Evolutionary conservation across 257 asterid species (phyloP), one percentile per base, ranked within the genome.

Genomic region (Ophiorrhiza pumila): DNA sequence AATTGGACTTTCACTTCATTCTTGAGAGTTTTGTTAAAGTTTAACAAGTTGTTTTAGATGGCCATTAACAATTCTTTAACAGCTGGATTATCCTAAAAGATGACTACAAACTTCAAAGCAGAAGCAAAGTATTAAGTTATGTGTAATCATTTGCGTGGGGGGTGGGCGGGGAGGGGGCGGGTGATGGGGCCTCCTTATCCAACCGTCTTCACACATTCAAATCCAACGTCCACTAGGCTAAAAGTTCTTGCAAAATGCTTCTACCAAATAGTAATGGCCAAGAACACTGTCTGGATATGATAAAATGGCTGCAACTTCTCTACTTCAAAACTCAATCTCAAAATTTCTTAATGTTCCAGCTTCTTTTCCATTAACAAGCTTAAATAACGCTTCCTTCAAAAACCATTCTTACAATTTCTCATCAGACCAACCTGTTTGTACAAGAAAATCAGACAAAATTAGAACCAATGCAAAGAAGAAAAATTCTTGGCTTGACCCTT

Each of bases 401-500:
- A 69, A 34, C 82, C 49, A 46, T 45, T 76, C 9, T 15, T 14
- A 23, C 17, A 50, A 8, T 53, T 53, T 53, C 60, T 53, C 78
- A 17, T 45, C 74, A 5, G 75, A 69, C 27, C 81, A 39, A 46
- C 8, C 41, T 5, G 25, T 74, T 37, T 22, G 69, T 25, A 0
- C 83, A 65, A 74, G 77, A 9, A 85, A 81, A 74, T 5, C 74
- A 18, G 35, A 47, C 77, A 69, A 68, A 8, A 74, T 74, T 79
- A 77, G 81, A 60, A 49, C 84, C 71, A 80, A 81, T 46, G 87
- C 87, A 45, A 85, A 85, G 85, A 86, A 88, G 83, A 83, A 71
- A n/a, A 90, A 88, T 65, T 84, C 77, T 5, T 92, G 97, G 97
- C 88, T 92, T 3, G 97, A 92, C 84, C 96, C 95, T 1, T 92